A percentile compares a stretch with the other conserved stretches of the same genome.
These are phyloP conservation scores for Annulohypoxylon moriforme DNA, from an alignment of 495 filamentous ascomycete species.

Conservation along the genomic window DNA sequence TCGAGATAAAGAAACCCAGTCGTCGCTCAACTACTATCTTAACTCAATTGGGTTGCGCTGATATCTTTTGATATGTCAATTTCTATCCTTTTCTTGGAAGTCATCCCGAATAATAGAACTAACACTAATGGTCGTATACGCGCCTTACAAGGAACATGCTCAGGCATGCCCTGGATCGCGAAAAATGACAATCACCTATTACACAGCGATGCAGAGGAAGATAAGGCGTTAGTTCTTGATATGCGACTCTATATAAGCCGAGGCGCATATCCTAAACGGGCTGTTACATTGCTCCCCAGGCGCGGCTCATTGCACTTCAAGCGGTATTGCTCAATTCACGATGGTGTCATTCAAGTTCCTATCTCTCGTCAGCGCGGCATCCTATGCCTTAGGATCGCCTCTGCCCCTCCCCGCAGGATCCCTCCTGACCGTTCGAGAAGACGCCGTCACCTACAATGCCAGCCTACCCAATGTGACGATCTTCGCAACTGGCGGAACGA, in stretches of 20 bases:
- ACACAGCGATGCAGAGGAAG: conserved; percentile 13
- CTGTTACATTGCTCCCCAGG: not conserved
- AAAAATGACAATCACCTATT: conserved; percentile 10
- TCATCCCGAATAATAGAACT: conserved; percentile 1
- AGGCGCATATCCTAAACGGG: not conserved
- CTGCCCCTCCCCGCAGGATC: conserved; percentile 8
- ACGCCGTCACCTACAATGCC: conserved; percentile 54
- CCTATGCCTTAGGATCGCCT: conserved; percentile 18
- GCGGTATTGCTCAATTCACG: conserved; percentile 38
- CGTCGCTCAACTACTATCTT: not conserved
- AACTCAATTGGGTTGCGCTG: not conserved
- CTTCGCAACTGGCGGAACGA: conserved; percentile 63
- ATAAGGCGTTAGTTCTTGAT: not conserved
- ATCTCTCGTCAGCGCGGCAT: conserved; percentile 4
- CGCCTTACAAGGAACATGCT: not conserved
- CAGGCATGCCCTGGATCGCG: not conserved
- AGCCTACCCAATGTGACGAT: conserved; percentile 63
- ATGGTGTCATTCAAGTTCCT: conserved; percentile 41
- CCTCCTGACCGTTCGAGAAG: conserved; percentile 21
- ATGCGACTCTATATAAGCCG: conserved; percentile 19
- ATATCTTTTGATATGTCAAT: not conserved
- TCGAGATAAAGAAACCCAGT: not conserved
- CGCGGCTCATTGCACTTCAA: not conserved
- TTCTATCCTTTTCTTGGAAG: conserved; percentile 12
- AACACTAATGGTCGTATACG: conserved; percentile 8